These are phyloP conservation scores for Pseudocercospora cruenta DNA, from an alignment of 2,329 filamentous ascomycete genomes.

Conservation along the genomic window DNA sequence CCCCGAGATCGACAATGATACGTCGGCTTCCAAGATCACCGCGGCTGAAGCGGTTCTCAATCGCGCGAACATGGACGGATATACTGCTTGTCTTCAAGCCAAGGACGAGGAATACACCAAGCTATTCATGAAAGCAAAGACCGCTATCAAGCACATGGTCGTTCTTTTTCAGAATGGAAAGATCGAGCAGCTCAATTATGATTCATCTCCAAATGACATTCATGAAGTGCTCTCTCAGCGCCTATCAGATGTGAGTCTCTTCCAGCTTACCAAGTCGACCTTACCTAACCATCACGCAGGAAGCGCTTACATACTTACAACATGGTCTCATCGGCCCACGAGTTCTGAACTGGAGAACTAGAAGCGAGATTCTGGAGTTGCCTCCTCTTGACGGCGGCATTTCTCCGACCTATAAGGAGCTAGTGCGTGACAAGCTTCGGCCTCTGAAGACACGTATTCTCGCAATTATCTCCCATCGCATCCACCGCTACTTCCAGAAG, in stretches of 20 bases:
- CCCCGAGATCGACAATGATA: conserved; percentile 64
- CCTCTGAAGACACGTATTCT: conserved; percentile 76
- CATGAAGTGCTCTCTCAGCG: conserved; percentile 90
- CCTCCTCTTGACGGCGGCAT: conserved; percentile 85
- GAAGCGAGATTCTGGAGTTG: conserved; percentile 74
- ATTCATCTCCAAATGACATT: conserved; percentile 77
- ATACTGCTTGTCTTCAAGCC: conserved; percentile 72
- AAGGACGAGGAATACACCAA: conserved; percentile 84
- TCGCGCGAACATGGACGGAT: conserved; percentile 66
- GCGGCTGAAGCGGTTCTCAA: conserved; percentile 80
- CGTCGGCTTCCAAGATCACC: conserved; percentile 59
- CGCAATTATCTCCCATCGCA: conserved; percentile 74
- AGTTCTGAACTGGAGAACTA: conserved; percentile 79
- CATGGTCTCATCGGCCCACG: conserved; percentile 78
- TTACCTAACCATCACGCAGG: conserved; percentile 48
- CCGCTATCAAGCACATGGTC: conserved; percentile 86
- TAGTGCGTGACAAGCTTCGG: conserved; percentile 75
- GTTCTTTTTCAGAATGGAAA: conserved; percentile 77
- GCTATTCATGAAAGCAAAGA: conserved; percentile 81
- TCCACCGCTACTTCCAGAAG: conserved; percentile 82
- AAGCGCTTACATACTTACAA: conserved; percentile 88
- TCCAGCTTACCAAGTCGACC: not conserved
- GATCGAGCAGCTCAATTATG: conserved; percentile 72
- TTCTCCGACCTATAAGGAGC: conserved; percentile 76
- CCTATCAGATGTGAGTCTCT: conserved; percentile 60